These are phyloP conservation scores for Neonectria neomacrospora DNA, from an alignment of 2,329 filamentous ascomycete genomes.

Conservation along the genomic window DNA sequence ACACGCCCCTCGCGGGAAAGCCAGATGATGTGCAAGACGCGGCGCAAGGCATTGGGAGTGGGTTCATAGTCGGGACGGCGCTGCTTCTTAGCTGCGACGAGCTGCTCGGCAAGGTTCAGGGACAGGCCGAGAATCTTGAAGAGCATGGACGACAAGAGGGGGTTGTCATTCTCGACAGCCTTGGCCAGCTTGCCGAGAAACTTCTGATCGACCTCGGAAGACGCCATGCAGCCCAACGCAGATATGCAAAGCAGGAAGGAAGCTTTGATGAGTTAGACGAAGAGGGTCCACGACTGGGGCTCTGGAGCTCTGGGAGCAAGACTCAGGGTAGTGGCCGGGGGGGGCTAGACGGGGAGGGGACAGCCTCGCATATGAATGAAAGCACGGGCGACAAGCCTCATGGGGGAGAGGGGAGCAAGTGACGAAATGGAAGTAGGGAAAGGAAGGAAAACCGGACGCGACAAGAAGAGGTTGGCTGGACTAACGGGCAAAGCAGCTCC, in stretches of 20 bases:
- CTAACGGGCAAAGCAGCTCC: constrained; percentile 41
- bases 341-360: constrained; percentile 35
- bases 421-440: constrained; percentile 40
- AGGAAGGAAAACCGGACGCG: constrained; percentile 33
- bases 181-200: constrained; percentile 91
- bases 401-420: constrained; percentile 27
- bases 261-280: constrained; percentile 31
- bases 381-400: constrained; percentile 42
- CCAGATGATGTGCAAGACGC: constrained; percentile 93
- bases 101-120: constrained; percentile 84
- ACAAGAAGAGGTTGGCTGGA: constrained; percentile 41
- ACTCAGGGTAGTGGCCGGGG: constrained; percentile 36
- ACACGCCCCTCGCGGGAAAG: constrained; percentile 90
- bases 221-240: constrained; percentile 75
- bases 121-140: constrained; percentile 94
- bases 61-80: constrained; percentile 83
- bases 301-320: constrained; percentile 30
- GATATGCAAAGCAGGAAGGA: constrained; percentile 17
- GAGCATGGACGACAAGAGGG: constrained; percentile 81
- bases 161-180: constrained; percentile 80
- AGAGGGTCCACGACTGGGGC: constrained; percentile 36
- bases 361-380: constrained; percentile 47
- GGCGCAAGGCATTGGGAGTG: constrained; percentile 80
- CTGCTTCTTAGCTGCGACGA: constrained; percentile 84
- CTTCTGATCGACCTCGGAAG: constrained; percentile 97